Evolutionary conservation across 139 green algal species (phyloP).

Genomic region (Ettlia oleoabundans): DNA sequence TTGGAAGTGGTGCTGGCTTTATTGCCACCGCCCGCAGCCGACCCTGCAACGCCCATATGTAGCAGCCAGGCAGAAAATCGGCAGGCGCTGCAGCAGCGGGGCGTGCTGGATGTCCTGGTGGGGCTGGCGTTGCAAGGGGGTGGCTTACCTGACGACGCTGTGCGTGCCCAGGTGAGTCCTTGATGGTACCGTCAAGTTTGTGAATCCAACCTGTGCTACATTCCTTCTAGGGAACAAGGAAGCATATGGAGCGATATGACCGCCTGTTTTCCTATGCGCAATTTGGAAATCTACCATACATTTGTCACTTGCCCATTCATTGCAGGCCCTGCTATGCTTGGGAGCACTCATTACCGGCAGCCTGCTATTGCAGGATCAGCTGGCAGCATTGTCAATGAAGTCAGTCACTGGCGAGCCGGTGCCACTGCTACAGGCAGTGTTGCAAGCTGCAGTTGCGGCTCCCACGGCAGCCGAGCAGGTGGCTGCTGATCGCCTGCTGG

Average conservation of each 20-base stretch:
- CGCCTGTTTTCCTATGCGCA: background rate
- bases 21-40: background rate
- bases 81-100: slow-evolving; percentile 26
- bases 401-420: background rate
- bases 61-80: slow-evolving; percentile 6
- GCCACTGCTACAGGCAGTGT: slow-evolving; percentile 20
- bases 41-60: background rate
- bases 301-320: background rate
- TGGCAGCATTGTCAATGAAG: background rate
- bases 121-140: slow-evolving; percentile 15
- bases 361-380: slow-evolving; percentile 12
- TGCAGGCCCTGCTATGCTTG: slow-evolving; percentile 29
- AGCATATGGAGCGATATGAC: background rate
- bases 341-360: slow-evolving; percentile 6
- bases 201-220: too few species aligned
- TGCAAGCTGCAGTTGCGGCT: background rate
- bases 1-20: slow-evolving; percentile 27
- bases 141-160: background rate
- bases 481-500: slow-evolving; percentile 8
- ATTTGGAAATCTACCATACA: background rate
- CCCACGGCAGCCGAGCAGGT: background rate
- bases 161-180: slow-evolving; percentile 20
- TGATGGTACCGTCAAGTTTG: too few species aligned
- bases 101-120: slow-evolving; percentile 7
- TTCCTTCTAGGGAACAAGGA: too few species aligned